These are phyloP conservation scores for Aspergillus cavernicola DNA, from an alignment of 495 filamentous ascomycete genomes.

Conservation along the genomic window DNA sequence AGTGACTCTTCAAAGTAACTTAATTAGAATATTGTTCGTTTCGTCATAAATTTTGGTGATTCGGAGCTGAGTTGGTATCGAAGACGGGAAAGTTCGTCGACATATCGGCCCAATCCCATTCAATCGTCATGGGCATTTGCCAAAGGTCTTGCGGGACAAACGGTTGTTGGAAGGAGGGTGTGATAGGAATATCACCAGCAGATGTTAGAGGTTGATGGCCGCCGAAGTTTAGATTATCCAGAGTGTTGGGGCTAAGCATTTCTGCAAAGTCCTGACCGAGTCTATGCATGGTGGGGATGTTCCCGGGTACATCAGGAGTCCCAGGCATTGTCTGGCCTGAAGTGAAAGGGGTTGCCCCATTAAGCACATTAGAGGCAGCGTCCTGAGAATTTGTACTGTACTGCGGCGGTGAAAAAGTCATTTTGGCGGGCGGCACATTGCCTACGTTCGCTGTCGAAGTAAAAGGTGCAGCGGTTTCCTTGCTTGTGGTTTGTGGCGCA, in stretches of 20 bases:
- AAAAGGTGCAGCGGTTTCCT: slow-evolving; percentile 24
- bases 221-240: slow-evolving; percentile 39
- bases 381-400: slow-evolving; percentile 29
- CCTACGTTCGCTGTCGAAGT: slow-evolving; percentile 21
- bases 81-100: slow-evolving; percentile 47
- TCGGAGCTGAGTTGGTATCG: slow-evolving; percentile 18
- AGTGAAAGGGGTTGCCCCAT: slow-evolving; percentile 28
- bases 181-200: slow-evolving; percentile 39
- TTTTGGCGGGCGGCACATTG: slow-evolving; percentile 25
- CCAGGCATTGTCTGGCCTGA: slow-evolving; percentile 34
- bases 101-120: slow-evolving; percentile 98
- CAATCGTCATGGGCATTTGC: slow-evolving; percentile 92
- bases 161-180: slow-evolving; percentile 70
- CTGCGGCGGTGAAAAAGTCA: slow-evolving; percentile 32
- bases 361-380: slow-evolving; percentile 21
- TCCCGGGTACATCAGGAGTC: slow-evolving; percentile 23
- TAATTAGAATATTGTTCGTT: slow-evolving; percentile 11
- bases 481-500: slow-evolving; percentile 17
- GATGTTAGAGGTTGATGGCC: slow-evolving; percentile 38
- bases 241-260: slow-evolving; percentile 39
- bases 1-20: neutral
- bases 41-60: slow-evolving; percentile 12
- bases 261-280: slow-evolving; percentile 37
- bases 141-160: slow-evolving; percentile 96
- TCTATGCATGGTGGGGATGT: slow-evolving; percentile 31